Evolutionary conservation across 192 early-diverging fungal genomes (phyloP), one percentile per base, ranked within the genome.

Genomic region (Coemansia sp.): DNA sequence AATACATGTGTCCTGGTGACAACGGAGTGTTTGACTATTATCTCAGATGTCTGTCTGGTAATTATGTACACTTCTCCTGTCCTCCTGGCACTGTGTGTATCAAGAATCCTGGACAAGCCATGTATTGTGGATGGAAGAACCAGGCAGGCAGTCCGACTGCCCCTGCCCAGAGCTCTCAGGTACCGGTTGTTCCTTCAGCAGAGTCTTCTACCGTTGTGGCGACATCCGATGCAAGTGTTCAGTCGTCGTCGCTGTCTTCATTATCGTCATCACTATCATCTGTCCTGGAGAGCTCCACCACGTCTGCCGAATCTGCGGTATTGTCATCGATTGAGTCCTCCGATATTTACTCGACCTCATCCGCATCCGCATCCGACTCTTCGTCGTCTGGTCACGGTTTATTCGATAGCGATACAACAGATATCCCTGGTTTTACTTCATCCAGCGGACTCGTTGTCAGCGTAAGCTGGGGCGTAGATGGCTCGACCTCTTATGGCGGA

Each of bases 1-100:
- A 74, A 33, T 74, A 74, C 51, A 55, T 60, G 46, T 74, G 72
- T 20, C 72, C 72, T 2, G 72, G 72, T 0, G 15, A 50, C 24
- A 74, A 42, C 23, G 72, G 55, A 22, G 52, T 63, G 26, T 47
- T 64, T 33, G 48, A 55, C 13, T 74, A 67, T 19, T 74, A 49
- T 25, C 34, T 74, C 43, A 56, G 72, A 40, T 74, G 72, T 27
- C 55, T 74, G 9, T 46, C 60, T 9, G 72, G 72, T 6, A 67
- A 56, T 4, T 74, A 40, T 27, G 60, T 74, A 1, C 48, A 59
- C 20, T 74, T 74, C 36, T 19, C 55, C 9, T 74, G 72, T 38
- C 43, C 72, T 10, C 64, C 72, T 18, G 72, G 72, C 4, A 74
- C 72, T 9, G 58, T 39, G 3, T 74, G 72, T 32, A 22, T 64